Conservation (phyloP, 768 basidiomycete genomes). For the Termitomyces bulborhizus region DNA sequence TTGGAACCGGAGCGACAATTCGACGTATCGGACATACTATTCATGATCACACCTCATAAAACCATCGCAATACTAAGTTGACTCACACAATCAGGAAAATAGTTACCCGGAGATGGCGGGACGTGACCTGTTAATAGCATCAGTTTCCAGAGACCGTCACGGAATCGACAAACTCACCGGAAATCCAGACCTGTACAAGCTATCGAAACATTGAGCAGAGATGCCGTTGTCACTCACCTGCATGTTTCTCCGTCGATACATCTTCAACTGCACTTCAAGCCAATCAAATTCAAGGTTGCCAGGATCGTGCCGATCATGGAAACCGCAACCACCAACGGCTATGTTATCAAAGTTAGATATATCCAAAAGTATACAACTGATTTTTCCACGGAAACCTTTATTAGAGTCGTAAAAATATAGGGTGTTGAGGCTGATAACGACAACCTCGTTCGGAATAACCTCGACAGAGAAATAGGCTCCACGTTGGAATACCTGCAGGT, state of each 20-base stretch:
- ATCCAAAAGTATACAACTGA: background rate
- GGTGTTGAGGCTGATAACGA: conserved; percentile 83
- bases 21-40: conserved; percentile 61
- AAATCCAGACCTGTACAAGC: conserved; percentile 34
- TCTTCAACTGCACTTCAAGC: conserved; percentile 78
- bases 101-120: conserved; percentile 74
- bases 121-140: conserved; percentile 59
- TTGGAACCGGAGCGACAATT: conserved; percentile 76
- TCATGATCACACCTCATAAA: conserved; percentile 1
- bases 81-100: conserved; percentile 82
- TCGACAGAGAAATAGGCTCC: conserved; percentile 84
- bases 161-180: conserved; percentile 23
- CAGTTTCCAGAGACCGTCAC: conserved; percentile 2
- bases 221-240: conserved; percentile 43
- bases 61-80: conserved; percentile 4
- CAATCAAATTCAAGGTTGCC: conserved; percentile 87
- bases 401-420: conserved; percentile 91
- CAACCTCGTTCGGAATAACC: conserved; percentile 68
- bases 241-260: conserved; percentile 64
- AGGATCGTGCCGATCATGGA: conserved; percentile 62
- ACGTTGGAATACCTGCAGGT: conserved; percentile 76
- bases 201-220: background rate
- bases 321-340: conserved; percentile 77
- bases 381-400: conserved; percentile 46
- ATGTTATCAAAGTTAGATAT: conserved; percentile 10